Evolutionary conservation across 2,329 filamentous ascomycete genomes (phyloP).

Genomic region (Neofusicoccum kwambonambiense): DNA sequence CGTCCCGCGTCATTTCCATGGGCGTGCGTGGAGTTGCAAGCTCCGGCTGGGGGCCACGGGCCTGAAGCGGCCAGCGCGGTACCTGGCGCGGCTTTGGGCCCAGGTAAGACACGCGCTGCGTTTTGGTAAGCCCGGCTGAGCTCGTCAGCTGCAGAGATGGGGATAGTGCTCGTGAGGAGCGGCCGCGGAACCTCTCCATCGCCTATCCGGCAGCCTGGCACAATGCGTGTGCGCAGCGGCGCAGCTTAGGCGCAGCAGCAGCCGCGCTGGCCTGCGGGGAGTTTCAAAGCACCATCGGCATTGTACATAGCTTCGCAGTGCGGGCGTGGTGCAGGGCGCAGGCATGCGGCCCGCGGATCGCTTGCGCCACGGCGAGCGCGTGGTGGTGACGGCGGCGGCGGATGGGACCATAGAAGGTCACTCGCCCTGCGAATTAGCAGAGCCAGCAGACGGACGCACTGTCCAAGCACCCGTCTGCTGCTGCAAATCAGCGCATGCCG

Average conservation of each 20-base stretch:
- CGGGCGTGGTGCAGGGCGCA: background rate
- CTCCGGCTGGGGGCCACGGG: no score
- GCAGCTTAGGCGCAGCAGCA: no score
- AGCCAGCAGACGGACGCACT: conserved; percentile 8
- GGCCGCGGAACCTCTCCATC: no score
- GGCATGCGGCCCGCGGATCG: conserved; percentile 1
- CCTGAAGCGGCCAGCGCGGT: background rate
- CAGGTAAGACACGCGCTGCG: conserved; percentile 1
- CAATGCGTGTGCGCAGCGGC: no score
- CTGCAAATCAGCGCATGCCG: conserved; percentile 16
- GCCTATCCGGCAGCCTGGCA: no score
- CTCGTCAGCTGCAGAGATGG: background rate
- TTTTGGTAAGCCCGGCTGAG: background rate
- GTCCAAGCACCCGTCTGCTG: conserved; percentile 1
- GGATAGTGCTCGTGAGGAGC: background rate
- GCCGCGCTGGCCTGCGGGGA: no score
- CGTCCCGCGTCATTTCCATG: conserved; percentile 14
- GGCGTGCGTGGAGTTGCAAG: background rate
- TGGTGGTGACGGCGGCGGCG: background rate
- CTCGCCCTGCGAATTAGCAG: conserved; percentile 6
- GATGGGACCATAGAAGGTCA: background rate
- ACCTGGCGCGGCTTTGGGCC: background rate
- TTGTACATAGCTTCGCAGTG: no score
- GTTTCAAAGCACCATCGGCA: no score
- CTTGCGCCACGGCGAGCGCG: conserved; percentile 3